A percentile compares a stretch with the other conserved stretches of the same genome.
Conservation (phyloP, 1,139 yeast species). For the Magnusiomyces suaveolens region DNA sequence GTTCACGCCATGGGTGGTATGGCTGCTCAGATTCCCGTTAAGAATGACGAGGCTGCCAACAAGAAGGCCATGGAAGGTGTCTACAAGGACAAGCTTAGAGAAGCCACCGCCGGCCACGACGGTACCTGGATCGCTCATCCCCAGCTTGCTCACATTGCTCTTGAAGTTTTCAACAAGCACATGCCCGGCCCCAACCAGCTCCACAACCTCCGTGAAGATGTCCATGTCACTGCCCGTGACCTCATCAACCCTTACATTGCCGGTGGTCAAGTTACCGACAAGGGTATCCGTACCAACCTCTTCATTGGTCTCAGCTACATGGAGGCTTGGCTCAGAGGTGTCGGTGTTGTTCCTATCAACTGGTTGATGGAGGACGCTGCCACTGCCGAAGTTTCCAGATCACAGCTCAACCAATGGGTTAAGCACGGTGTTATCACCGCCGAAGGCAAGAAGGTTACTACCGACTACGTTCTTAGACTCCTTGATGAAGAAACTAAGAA, state of each 20-base stretch:
- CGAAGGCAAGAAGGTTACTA: constrained; percentile 48
- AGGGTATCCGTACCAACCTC: constrained; percentile 62
- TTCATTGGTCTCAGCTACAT: constrained; percentile 66
- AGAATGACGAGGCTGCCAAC: constrained; percentile 56
- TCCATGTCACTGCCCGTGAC: constrained; percentile 51
- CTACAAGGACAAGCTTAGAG: constrained; percentile 62
- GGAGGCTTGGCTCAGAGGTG: constrained; percentile 75
- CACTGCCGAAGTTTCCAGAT: constrained; percentile 76
- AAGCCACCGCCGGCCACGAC: constrained; percentile 67
- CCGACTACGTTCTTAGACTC: constrained; percentile 45
- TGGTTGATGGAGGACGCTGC: constrained; percentile 84
- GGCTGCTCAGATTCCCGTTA: constrained; percentile 79
- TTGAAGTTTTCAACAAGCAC: constrained; percentile 67
- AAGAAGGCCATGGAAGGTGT: constrained; percentile 62
- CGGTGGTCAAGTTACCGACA: constrained; percentile 57
- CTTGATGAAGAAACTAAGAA: constrained; percentile 55
- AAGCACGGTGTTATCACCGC: constrained; percentile 60
- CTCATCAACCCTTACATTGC: constrained; percentile 62
- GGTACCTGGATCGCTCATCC: constrained; percentile 84
- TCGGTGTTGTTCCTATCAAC: constrained; percentile 76
- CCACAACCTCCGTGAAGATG: constrained; percentile 35
- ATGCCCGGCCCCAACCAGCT: constrained; percentile 83
- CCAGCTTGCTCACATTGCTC: constrained; percentile 64
- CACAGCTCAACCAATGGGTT: constrained; percentile 80
- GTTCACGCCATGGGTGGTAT: constrained; percentile 79